phyloP scores from a whole-genome alignment of 306 rosid species.

The Quercus ilex region DNA sequence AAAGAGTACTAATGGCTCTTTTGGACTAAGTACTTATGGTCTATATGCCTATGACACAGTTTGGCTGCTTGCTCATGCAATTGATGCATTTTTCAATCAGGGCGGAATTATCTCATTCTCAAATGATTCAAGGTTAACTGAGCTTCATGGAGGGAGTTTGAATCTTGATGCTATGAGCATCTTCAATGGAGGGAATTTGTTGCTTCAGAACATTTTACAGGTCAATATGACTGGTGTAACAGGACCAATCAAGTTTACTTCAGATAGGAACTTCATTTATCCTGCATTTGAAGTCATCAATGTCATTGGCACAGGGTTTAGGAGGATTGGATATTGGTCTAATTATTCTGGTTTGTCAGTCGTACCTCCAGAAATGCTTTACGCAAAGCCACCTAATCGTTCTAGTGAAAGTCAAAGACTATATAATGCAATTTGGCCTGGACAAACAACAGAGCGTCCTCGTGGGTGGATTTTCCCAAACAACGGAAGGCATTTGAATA shows the following conservation, averaged over 20 bases:
- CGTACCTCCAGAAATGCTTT: constrained; percentile 55
- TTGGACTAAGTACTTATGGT: constrained; percentile 53
- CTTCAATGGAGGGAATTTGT: constrained; percentile 57
- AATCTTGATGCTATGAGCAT: constrained; percentile 68
- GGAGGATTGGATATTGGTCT: constrained; percentile 90
- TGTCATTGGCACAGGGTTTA: constrained; percentile 61
- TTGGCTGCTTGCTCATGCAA: constrained; percentile 75
- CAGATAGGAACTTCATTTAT: constrained; percentile 48
- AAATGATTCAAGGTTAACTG: constrained; percentile 49
- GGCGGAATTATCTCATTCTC: constrained; percentile 72
- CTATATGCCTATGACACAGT: constrained; percentile 90
- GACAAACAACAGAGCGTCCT: constrained; percentile 58
- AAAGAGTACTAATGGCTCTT: constrained; percentile 13
- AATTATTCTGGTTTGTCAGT: constrained; percentile 75
- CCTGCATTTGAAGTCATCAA: constrained; percentile 85
- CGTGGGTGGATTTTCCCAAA: constrained; percentile 97
- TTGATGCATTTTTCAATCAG: constrained; percentile 66
- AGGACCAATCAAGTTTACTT: constrained; percentile 57
- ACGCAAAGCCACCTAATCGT: constrained; percentile 49
- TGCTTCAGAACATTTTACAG: constrained; percentile 46
- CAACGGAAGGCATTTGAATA: constrained; percentile 70
- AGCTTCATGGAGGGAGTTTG: constrained; percentile 29
- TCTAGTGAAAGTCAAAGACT: constrained; percentile 46
- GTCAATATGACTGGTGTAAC: constrained; percentile 76
- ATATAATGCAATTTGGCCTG: constrained; percentile 73